Percentiles rank a stretch among this genome's conserved stretches.
phyloP scores from a whole-genome alignment of 2,329 filamentous ascomycete genomes.

The Arthrobotrys megalospora region DNA sequence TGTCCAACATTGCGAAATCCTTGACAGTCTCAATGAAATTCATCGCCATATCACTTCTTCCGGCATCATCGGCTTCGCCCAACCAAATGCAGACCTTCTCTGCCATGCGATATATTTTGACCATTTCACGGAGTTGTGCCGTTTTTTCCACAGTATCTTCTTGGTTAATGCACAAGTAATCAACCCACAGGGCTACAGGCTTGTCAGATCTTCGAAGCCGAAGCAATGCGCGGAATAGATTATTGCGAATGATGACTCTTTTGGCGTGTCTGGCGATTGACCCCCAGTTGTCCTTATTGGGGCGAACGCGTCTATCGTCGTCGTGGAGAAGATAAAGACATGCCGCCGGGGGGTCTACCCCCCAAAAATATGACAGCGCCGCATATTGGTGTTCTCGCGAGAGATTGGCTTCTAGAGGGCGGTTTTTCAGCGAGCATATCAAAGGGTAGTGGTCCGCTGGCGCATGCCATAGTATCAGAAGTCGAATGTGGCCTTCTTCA shows the following conservation, averaged over 20 bases:
- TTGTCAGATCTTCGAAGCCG: neutral
- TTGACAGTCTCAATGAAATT: conserved; percentile 61
- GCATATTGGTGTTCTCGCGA: neutral
- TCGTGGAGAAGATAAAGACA: conserved; percentile 2
- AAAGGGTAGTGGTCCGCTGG: neutral
- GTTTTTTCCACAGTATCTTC: neutral
- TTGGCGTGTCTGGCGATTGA: neutral
- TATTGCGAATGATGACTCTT: neutral
- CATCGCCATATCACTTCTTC: conserved; percentile 11
- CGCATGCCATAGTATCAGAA: conserved; percentile 3
- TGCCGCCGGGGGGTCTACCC: neutral
- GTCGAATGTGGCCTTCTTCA: neutral
- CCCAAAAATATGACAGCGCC: conserved; percentile 17
- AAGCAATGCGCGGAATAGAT: conserved; percentile 20
- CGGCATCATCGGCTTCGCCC: neutral
- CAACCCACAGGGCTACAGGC: neutral
- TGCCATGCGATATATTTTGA: conserved; percentile 9
- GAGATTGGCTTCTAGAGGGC: neutral
- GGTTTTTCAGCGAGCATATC: neutral
- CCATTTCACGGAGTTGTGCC: conserved; percentile 10
- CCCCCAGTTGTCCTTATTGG: neutral
- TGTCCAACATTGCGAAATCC: conserved; percentile 66
- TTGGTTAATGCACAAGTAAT: conserved; percentile 17
- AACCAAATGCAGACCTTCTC: conserved; percentile 8
- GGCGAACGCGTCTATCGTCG: neutral